Conservation (phyloP, 768 basidiomycete genomes). For the Tremella yokohamensis region DNA sequence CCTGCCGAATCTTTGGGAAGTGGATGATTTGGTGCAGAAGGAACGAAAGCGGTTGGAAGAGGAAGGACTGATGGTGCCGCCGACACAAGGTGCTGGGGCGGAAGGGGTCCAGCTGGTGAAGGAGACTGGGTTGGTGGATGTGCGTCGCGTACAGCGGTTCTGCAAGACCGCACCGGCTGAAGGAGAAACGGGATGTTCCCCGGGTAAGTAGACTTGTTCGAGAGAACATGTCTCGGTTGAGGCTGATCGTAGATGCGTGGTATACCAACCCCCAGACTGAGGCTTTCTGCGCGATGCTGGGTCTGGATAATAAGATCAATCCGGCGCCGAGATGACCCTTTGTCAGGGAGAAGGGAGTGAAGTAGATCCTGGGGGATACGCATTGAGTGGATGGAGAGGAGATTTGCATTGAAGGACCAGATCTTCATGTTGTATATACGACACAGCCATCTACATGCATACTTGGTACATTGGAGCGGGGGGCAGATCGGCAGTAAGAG, state of each 20-base stretch:
- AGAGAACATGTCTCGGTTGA: neutral
- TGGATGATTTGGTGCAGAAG: conserved; percentile 58
- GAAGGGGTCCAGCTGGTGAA: conserved; percentile 7
- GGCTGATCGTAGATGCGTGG: conserved; percentile 58
- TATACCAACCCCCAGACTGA: conserved; percentile 88
- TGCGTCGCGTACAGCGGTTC: conserved; percentile 66
- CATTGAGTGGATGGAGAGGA: too few species aligned
- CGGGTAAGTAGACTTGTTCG: conserved; percentile 50
- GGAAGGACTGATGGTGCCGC: conserved; percentile 52
- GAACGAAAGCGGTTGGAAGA: conserved; percentile 67
- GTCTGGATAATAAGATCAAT: conserved; percentile 70
- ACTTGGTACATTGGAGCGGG: too few species aligned
- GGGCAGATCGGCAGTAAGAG: too few species aligned
- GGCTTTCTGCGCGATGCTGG: conserved; percentile 75
- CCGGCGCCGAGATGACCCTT: conserved; percentile 22
- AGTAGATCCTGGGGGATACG: too few species aligned
- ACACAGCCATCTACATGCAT: too few species aligned
- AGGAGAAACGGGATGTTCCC: conserved; percentile 52
- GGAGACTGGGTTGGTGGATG: conserved; percentile 41
- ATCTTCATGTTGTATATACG: too few species aligned
- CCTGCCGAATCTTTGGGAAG: conserved; percentile 62
- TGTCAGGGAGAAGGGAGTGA: too few species aligned
- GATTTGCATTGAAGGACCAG: too few species aligned
- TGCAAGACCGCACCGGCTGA: conserved; percentile 57
- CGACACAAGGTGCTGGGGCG: neutral